Base-by-base conservation (phyloP, 2,329 filamentous ascomycete genomes). In the Dactylella cylindrospora region DNA sequence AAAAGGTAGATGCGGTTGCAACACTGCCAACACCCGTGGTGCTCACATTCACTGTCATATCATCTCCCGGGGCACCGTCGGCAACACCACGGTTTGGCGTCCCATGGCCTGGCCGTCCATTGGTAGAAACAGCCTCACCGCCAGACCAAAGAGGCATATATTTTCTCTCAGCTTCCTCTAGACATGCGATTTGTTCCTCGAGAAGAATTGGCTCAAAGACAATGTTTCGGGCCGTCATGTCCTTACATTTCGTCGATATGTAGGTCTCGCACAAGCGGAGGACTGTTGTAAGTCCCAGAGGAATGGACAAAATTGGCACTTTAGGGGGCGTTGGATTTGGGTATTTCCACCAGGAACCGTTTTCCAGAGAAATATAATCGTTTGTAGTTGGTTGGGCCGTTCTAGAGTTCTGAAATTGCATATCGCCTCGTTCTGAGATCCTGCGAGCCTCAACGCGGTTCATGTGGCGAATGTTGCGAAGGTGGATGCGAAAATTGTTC, bases 91-190 rank as follows among this genome's bases (percentile, higher is more conserved):
- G 55, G 17, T 53, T 46, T 10, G 40, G 33, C 2, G 12, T 13
- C 3, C 15, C 4, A 12, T 13, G 9, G 20, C 35, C 29, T 29
- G 29, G 9, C n/a, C n/a, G 35, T 12, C 13, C 44, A 17, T 22
- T 53, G 6, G 33, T 33, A n/a, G 43, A 32, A 12, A 45, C 23
- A 6, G 26, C 33, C 36, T 64, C 59, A 6, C 59, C 59, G 20
- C 59, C 59, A 6, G 59, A 50, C 59, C 59, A 64, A 5, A 64
- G 43, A 4, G 59, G 50, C 59, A 64, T 64, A 13, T 50, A 64
- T 9, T 39, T 20, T 31, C 59, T 26, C 25, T 64, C 59, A 8
- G 59, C 25, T 26, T 64, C 59, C n/a, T 64, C 59, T 22, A 64
- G 15, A 45, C 59, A 64, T 7, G 59, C 44, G 3, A 64, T 29